These are phyloP conservation scores for Pseudogymnoascus verrucosus DNA, from an alignment of 2,329 filamentous ascomycete species.

Conservation along the genomic window DNA sequence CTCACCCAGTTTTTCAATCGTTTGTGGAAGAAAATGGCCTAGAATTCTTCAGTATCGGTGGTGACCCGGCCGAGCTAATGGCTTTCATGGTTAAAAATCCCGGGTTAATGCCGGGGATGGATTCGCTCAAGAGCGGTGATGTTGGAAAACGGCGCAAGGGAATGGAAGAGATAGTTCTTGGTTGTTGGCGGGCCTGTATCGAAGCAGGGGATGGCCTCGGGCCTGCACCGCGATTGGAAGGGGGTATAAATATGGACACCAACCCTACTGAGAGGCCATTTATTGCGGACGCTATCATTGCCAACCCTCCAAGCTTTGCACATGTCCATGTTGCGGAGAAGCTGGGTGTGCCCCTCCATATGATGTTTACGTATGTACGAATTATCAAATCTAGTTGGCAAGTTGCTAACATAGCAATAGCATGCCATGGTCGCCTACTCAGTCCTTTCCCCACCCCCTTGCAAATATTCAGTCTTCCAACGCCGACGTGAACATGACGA, in stretches of 20 bases:
- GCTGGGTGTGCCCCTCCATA: constrained; percentile 64
- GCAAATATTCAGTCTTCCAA: constrained; percentile 68
- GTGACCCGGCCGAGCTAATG: constrained; percentile 71
- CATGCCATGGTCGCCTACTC: constrained; percentile 62
- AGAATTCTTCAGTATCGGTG: constrained; percentile 71
- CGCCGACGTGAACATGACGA: constrained; percentile 64
- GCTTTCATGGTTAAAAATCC: constrained; percentile 84
- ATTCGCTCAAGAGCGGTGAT: constrained; percentile 68
- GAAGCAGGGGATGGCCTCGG: constrained; percentile 63
- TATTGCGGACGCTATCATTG: constrained; percentile 70
- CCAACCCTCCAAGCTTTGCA: constrained; percentile 65
- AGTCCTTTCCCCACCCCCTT: constrained; percentile 66
- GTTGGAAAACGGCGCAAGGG: constrained; percentile 65
- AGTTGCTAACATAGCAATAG: constrained; percentile 24
- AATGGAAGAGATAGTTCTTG: constrained; percentile 71
- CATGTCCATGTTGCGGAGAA: constrained; percentile 67
- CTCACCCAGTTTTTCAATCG: constrained; percentile 58
- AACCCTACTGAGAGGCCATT: constrained; percentile 46
- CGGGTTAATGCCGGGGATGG: constrained; percentile 74
- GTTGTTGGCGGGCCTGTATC: constrained; percentile 80
- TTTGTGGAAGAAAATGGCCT: constrained; percentile 64
- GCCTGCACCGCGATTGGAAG: constrained; percentile 41
- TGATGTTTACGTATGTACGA: constrained; percentile 76
- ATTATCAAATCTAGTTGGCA: constrained; percentile 1
- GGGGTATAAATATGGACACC: constrained; percentile 30